Base-by-base conservation (phyloP, 805 yeast genomes). In the Hanseniaspora lachancei region DNA sequence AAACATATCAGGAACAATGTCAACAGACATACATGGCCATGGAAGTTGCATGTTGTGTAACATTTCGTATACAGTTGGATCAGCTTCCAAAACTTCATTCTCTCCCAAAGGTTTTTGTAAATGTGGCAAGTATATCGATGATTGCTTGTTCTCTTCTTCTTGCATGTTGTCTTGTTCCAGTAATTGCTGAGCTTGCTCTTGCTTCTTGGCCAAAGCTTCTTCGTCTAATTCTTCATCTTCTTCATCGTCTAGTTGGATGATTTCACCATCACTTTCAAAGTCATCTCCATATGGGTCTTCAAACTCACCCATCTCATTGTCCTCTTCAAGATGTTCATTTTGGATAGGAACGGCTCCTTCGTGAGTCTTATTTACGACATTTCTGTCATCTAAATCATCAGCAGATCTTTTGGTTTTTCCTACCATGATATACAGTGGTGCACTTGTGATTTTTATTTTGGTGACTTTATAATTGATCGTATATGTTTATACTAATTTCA, bases 1-100 rank as follows among this genome's bases (percentile, higher is more conserved):
- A 58, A 86, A 74, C 53, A 74, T 73, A 67, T 93, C 98, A 6
- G 96, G 95, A 54, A 93, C 71, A 21, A 93, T 72, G 65, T 91
- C 97, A 58, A 93, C 74, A 3, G 97, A 88, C 66, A 93, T 72
- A 71, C 97, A 89, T 13, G 98, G 97, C 97, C 97, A 93, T 63
- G 95, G 95, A 69, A 91, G 73, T 68, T 86, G 86, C 58, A 91
- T 87, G 63, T 86, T 86, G 69, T 93, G 98, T 57, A 93, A 73
- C 97, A 93, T 93, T 64, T 91, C 95, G 68, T 93, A 93, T 2
- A 91, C 96, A 8, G 89, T 74, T 47, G 96, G 96, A 71, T 93
- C 98, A 1, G 97, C 96, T 71, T 91, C 97, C 66, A 93, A 75
- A 13, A 85, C 95, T 72, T 93, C 97, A 71, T 88, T 95, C 2